Conservation (phyloP, 306 rosid genomes). For the Quercus dentata region DNA sequence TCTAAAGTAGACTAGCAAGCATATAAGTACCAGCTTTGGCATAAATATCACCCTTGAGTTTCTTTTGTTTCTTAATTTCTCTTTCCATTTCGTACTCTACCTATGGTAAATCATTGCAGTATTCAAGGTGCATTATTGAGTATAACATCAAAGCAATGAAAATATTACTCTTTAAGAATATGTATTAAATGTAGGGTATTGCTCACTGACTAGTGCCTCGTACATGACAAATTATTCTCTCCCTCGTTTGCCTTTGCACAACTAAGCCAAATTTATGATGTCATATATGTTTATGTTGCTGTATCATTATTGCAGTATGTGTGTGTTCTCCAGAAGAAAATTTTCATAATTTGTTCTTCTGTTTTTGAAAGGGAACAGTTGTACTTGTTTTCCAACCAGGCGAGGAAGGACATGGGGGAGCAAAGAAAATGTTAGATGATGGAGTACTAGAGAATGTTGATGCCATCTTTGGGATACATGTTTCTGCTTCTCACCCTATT, state of each 20-base stretch:
- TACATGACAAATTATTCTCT: neutral
- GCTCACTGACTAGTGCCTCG: neutral
- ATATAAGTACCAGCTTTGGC: neutral
- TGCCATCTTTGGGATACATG: constrained; percentile 78
- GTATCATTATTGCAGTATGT: neutral
- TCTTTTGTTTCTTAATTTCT: neutral
- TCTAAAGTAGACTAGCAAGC: neutral
- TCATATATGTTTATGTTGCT: neutral
- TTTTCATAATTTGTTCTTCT: neutral
- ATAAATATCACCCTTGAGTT: neutral
- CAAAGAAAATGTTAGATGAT: constrained; percentile 59
- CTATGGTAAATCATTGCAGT: neutral
- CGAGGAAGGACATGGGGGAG: constrained; percentile 92
- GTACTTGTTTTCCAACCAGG: constrained; percentile 95
- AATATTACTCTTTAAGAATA: neutral
- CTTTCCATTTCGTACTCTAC: neutral
- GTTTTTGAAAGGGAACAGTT: constrained; percentile 61
- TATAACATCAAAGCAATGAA: neutral
- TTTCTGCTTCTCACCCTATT: constrained; percentile 21
- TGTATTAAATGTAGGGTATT: neutral
- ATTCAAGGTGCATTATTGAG: neutral
- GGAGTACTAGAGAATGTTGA: constrained; percentile 57
- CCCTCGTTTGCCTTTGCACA: neutral
- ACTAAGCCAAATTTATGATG: neutral
- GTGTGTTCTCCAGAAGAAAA: neutral